A percentile compares a stretch with the other conserved stretches of the same genome.
Evolutionary conservation across 257 asterid genomes (phyloP).

Genomic region (Solanum bukasovii): DNA sequence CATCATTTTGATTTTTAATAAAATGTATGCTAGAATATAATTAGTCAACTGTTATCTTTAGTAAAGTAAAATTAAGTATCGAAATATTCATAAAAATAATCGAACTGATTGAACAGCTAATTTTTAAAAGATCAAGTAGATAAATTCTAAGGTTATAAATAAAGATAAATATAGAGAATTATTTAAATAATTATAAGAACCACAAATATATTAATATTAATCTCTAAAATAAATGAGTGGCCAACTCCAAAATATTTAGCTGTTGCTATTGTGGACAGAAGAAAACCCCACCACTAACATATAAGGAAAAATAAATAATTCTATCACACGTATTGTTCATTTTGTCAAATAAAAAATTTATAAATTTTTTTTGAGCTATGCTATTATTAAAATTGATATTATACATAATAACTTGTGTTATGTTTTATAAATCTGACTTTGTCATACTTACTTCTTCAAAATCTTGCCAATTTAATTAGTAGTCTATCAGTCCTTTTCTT

Average conservation of each 20-base stretch:
- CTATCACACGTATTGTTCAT: not conserved
- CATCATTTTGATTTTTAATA: not conserved
- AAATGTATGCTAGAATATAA: not conserved
- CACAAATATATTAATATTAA: not conserved
- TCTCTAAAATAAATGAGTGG: not conserved
- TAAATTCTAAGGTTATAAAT: not conserved
- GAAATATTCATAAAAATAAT: no score
- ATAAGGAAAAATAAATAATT: not conserved
- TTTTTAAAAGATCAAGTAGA: not conserved
- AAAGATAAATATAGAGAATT: not conserved
- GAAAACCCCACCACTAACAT: not conserved
- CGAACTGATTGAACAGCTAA: not conserved
- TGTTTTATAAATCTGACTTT: not conserved
- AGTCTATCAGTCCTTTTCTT: accelerated
- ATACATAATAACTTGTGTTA: not conserved
- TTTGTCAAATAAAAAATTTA: not conserved
- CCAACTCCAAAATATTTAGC: not conserved
- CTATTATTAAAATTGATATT: not conserved
- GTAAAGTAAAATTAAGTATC: not conserved
- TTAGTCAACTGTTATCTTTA: not conserved
- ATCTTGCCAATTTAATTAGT: not conserved
- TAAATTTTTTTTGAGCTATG: not conserved
- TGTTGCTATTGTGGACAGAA: not conserved
- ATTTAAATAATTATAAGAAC: not conserved
- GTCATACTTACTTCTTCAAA: not conserved